Evolutionary conservation across 345 rosid genomes (phyloP).

Genomic region (Eucalyptus polyanthemos): DNA sequence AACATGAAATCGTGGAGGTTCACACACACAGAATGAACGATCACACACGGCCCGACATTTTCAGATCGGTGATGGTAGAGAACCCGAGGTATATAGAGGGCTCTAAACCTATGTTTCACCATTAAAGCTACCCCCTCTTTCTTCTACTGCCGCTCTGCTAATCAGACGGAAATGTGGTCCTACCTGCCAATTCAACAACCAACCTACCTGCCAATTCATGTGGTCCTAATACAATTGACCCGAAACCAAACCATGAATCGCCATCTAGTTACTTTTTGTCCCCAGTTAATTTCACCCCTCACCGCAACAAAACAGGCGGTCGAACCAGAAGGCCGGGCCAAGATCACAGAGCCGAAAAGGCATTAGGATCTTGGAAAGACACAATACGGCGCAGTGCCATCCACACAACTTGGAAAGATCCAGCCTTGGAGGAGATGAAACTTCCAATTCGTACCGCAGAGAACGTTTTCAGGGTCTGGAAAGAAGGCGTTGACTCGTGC

Average conservation of each 20-base stretch:
- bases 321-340: background rate
- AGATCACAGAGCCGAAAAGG: background rate
- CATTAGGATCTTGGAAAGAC: background rate
- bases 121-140: background rate
- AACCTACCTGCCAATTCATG: background rate
- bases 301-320: background rate
- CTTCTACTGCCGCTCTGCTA: background rate
- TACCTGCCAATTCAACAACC: background rate
- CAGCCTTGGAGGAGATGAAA: background rate
- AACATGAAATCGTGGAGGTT: background rate
- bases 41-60: background rate
- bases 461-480: background rate
- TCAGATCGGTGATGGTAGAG: background rate
- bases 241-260: background rate
- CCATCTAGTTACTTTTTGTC: background rate
- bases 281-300: background rate
- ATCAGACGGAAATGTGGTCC: background rate
- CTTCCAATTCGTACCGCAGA: background rate
- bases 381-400: background rate
- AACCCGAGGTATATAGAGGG: background rate
- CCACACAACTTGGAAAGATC: background rate
- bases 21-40: background rate
- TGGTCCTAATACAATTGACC: background rate
- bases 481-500: background rate
- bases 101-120: background rate